Evolutionary conservation across 75 land plant species (phyloP), one percentile per base, ranked within the genome.

Genomic region (Pinus albicaulis): DNA sequence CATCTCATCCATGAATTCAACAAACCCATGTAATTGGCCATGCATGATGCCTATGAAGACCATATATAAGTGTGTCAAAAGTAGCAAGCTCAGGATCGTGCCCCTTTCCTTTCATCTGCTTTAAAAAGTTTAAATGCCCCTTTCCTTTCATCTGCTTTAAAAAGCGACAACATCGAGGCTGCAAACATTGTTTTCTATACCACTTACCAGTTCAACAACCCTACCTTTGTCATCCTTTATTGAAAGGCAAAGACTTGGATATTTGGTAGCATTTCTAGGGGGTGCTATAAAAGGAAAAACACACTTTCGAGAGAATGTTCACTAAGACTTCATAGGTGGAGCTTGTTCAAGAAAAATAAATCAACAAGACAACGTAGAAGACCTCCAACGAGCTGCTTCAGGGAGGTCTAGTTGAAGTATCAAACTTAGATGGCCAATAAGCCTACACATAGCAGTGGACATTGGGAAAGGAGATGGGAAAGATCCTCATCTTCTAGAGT

Each of bases 391-490:
- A 76, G 81, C 88, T 53, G 22, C 74, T 26, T 71, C 87, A 59
- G 73, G 82, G 69, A 91, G 82, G 82, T 88, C 77, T 59, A 76
- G 74, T 52, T 88, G 88, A 72, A 95, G 85, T 77, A 80, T 91
- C 14, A 92, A 91, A 77, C 87, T 89, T 60, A 87, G 86, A 75
- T 94, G 99, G 98, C 89, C 97, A 64, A 59, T 82, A 15, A 83
- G 76, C 55, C 73, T 88, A n/a, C 79, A 85, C 8, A 25, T 79
- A 22, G 44, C 57, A 38, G 60, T 72, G 7, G 84, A 66, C 26
- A 11, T 53, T 15, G 55, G 22, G 14, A 59, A 55, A 16, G 83
- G 86, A 26, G 62, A 66, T 38, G 77, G 72, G 16, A 76, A 76
- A 31, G 74, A 79, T 57, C 98, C 99, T 0, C 81, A 95, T 3